Evolutionary conservation across 2,329 filamentous ascomycete species (phyloP).

Genomic region (Mariannaea elegans): DNA sequence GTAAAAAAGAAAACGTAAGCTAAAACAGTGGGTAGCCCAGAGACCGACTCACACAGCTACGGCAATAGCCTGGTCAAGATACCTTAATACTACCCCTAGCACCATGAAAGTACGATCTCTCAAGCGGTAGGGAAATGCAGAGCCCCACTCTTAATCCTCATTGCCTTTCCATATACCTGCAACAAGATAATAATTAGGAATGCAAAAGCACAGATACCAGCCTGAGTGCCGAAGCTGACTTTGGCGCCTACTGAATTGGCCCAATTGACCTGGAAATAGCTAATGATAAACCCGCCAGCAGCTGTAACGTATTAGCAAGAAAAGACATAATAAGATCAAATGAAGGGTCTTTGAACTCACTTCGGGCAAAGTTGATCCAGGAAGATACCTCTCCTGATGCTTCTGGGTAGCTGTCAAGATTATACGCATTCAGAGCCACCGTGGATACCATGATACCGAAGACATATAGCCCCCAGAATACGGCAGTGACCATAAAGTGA

Average conservation of each 20-base stretch:
- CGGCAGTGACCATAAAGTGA: constrained; percentile 46
- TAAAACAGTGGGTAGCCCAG: too few species aligned
- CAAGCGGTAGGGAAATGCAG: too few species aligned
- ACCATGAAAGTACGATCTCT: too few species aligned
- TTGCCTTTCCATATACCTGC: too few species aligned
- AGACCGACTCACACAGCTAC: too few species aligned
- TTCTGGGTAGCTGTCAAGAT: constrained; percentile 59
- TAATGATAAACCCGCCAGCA: constrained; percentile 57
- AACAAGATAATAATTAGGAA: too few species aligned
- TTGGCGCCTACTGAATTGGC: constrained; percentile 48
- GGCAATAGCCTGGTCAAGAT: too few species aligned
- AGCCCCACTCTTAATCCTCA: too few species aligned
- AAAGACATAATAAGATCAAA: too few species aligned
- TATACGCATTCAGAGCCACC: constrained; percentile 57
- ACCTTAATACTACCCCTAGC: too few species aligned
- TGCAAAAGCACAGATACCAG: constrained; percentile 30
- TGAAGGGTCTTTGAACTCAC: too few species aligned
- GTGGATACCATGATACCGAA: constrained; percentile 63
- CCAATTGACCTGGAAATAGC: constrained; percentile 59
- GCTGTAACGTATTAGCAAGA: constrained; percentile 25
- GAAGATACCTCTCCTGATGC: constrained; percentile 56
- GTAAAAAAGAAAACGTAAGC: too few species aligned
- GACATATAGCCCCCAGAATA: constrained; percentile 61
- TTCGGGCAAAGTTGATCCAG: constrained; percentile 49
- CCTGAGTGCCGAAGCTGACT: constrained; percentile 47